A percentile compares a stretch with the other conserved stretches of the same genome.
phyloP scores from a whole-genome alignment of 2,329 filamentous ascomycete species.

The Clonostachys rhizophaga region DNA sequence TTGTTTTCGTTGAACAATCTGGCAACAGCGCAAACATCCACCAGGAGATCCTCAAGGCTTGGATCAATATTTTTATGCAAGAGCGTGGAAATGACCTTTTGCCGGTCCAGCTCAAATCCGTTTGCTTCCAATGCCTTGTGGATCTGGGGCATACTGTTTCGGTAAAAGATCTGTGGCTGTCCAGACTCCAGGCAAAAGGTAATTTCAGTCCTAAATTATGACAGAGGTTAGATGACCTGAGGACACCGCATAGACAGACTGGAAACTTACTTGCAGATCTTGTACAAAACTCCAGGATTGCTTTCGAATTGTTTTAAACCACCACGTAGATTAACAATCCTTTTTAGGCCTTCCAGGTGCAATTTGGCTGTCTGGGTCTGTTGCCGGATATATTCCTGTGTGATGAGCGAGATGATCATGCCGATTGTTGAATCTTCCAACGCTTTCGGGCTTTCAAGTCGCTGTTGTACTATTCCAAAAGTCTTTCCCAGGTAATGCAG shows the following conservation, averaged over 20 bases:
- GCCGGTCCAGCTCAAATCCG: neutral
- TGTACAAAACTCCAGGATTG: neutral
- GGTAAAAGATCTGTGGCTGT: neutral
- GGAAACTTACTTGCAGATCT: slow-evolving; percentile 2
- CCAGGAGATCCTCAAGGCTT: neutral
- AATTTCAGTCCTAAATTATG: neutral
- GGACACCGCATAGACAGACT: too few relatives aligned
- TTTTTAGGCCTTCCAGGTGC: slow-evolving; percentile 39
- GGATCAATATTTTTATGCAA: neutral
- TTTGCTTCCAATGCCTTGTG: neutral
- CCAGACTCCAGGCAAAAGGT: neutral
- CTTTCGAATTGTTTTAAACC: slow-evolving; percentile 21
- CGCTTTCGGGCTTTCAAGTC: slow-evolving; percentile 10
- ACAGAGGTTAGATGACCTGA: neutral
- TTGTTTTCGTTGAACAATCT: neutral
- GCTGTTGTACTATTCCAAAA: slow-evolving; percentile 11
- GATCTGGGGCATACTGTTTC: neutral
- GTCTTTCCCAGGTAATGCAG: slow-evolving; percentile 13
- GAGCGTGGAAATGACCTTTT: neutral
- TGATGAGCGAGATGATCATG: slow-evolving; percentile 16
- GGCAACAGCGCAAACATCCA: neutral
- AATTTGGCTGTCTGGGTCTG: slow-evolving; percentile 8
- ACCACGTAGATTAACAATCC: slow-evolving; percentile 36
- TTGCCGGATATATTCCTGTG: neutral
- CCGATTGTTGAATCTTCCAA: slow-evolving; percentile 10